phyloP scores from a whole-genome alignment of 257 asterid genomes.

The Jacaranda mimosifolia region DNA sequence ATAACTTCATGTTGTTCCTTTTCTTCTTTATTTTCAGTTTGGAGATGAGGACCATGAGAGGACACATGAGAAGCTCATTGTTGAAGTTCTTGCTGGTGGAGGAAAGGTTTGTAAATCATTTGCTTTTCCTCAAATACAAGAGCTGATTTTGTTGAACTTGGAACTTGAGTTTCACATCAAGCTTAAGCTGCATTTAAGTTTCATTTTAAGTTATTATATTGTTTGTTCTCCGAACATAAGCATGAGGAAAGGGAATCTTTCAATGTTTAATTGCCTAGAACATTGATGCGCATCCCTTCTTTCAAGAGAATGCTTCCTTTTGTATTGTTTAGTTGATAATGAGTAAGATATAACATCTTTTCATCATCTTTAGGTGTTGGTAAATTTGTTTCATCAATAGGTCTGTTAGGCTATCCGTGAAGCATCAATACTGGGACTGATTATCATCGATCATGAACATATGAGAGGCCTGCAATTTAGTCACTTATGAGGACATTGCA shows the following conservation, averaged over 20 bases:
- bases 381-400: conserved; percentile 20
- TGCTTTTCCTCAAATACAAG: conserved; percentile 23
- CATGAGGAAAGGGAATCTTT: conserved; percentile 11
- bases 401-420: conserved; percentile 25
- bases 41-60: conserved; percentile 62
- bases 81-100: conserved; percentile 93
- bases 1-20: conserved; percentile 19
- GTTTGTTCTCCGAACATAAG: conserved; percentile 12
- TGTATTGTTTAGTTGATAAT: conserved; percentile 26
- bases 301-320: conserved; percentile 21
- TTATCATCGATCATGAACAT: not conserved
- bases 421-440: conserved; percentile 17
- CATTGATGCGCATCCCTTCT: conserved; percentile 24
- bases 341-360: conserved; percentile 13
- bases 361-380: conserved; percentile 26
- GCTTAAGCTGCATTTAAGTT: conserved; percentile 20
- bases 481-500: not conserved
- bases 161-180: conserved; percentile 20
- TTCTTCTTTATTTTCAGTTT: conserved; percentile 56
- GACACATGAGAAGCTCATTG: conserved; percentile 68
- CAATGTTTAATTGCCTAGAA: not conserved
- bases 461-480: conserved; percentile 25
- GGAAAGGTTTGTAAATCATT: conserved; percentile 81
- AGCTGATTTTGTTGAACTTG: conserved; percentile 26
- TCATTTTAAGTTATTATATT: conserved; percentile 5